A percentile compares a stretch with the other conserved stretches of the same genome.
phyloP scores from a whole-genome alignment of 2,329 filamentous ascomycete genomes.

The Diplodia intermedia region DNA sequence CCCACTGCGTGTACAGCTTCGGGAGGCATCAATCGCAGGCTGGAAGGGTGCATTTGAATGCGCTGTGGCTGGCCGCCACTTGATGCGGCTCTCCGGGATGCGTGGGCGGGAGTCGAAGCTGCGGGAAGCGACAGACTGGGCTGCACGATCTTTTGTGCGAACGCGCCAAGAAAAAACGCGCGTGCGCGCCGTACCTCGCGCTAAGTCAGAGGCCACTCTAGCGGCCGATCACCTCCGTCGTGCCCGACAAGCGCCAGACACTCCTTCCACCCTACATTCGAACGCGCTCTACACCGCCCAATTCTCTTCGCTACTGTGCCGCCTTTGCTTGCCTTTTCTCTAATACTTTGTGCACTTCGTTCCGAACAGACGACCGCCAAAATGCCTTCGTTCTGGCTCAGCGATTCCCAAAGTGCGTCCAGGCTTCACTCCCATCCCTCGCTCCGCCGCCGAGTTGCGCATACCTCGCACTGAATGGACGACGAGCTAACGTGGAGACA shows the following conservation, averaged over 20 bases:
- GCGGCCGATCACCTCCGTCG: slow-evolving; percentile 21
- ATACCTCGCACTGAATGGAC: neutral
- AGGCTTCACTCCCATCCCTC: slow-evolving; percentile 12
- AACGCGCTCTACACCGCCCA: slow-evolving; percentile 2
- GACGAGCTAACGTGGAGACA: neutral
- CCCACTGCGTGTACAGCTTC: neutral
- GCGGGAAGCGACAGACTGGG: neutral
- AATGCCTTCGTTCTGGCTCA: slow-evolving; percentile 94
- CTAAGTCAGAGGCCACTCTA: slow-evolving; percentile 23
- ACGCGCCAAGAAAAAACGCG: slow-evolving; percentile 20
- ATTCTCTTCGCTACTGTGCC: neutral
- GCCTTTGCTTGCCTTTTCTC: neutral
- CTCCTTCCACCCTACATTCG: slow-evolving; percentile 8
- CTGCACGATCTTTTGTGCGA: slow-evolving; percentile 14
- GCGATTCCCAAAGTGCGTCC: slow-evolving; percentile 84
- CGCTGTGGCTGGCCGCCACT: neutral
- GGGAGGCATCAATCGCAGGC: neutral
- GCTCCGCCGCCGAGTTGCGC: slow-evolving; percentile 2
- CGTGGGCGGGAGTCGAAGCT: neutral
- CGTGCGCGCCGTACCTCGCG: slow-evolving; percentile 24
- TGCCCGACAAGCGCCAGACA: slow-evolving; percentile 19
- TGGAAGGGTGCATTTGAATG: neutral
- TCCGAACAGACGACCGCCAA: slow-evolving; percentile 12
- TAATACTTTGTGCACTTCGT: neutral
- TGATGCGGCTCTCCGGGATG: neutral